Evolutionary conservation across 257 asterid species (phyloP), one percentile per base, ranked within the genome.

Genomic region (Lavandula angustifolia): DNA sequence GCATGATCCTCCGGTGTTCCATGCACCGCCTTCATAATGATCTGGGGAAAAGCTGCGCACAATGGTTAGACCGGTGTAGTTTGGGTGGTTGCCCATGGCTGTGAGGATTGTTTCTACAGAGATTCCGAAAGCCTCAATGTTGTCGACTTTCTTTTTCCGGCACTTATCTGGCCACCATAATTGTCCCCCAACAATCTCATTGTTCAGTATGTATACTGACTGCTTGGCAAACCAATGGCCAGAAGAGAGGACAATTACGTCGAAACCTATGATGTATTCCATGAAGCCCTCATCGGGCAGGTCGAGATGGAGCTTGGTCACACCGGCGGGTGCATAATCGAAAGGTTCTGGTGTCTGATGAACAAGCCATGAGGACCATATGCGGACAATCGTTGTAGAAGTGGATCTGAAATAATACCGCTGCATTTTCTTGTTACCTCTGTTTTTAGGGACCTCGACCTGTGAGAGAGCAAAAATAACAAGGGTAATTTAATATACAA

Each of bases 201-300:
- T 81, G 82, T 90, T 86, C 78, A 84, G 60, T 27, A 94, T 77
- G 68, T 94, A 94, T 37, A 81, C 97, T 0, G 97, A 87, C 63
- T 82, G 87, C 76, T 90, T 94, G 52, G 95, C 95, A 66, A 94
- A 94, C 99, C 99, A 94, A 77, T 94, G 99, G 71, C 99, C 99
- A 0, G 99, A 90, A 49, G 99, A 94, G 72, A 94, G 86, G 67
- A 94, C 91, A 14, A 86, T 34, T 10, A 94, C 94, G 38, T 90
- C 95, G 54, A 84, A 90, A 11, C 55, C 71, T 12, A 82, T 81
- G 27, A 90, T 68, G 32, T 74, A 32, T 61, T 87, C 82, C 95
- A 94, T 86, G 85, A 94, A 87, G 41, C 54, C 76, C 52, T 90
- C 95, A 60, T 94, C 97, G 5, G 99, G 99, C 14, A 62, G 46